Evolutionary conservation across 495 filamentous ascomycete genomes (phyloP).

Genomic region (Aspergillus nidulans): DNA sequence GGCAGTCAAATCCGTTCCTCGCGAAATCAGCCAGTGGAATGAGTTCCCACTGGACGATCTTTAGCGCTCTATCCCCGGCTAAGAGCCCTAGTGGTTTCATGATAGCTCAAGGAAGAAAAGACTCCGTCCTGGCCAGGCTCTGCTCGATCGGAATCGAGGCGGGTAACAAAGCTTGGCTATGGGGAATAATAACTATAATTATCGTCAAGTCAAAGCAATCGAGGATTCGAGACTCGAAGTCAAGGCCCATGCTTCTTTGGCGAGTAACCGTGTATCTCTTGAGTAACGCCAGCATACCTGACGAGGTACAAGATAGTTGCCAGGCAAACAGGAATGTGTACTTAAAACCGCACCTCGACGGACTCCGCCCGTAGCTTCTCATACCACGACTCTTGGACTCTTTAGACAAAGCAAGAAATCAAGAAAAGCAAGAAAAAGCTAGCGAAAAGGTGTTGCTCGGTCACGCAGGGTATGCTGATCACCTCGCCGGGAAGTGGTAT

Average conservation of each 20-base stretch:
- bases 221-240: neutral
- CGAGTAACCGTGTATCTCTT: neutral
- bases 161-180: slow-evolving; percentile 1
- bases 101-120: neutral
- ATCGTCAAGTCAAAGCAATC: neutral
- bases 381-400: no score
- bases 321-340: slow-evolving; percentile 4
- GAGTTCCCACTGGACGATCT: neutral
- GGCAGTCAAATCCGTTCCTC: no score
- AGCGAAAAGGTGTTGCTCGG: slow-evolving; percentile 6
- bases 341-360: neutral
- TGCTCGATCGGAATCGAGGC: neutral
- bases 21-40: neutral
- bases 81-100: slow-evolving; percentile 2
- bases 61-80: neutral
- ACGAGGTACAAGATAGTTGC: slow-evolving; percentile 1
- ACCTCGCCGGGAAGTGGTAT: slow-evolving; percentile 6
- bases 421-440: neutral
- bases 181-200: neutral
- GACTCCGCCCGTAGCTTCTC: no score
- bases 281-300: slow-evolving; percentile 1
- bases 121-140: neutral
- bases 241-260: neutral
- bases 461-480: slow-evolving; percentile 17
- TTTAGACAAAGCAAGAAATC: no score